A percentile compares a stretch with the other conserved stretches of the same genome.
phyloP scores from a whole-genome alignment of 352 stramenopile genomes.

The Globisporangium alternatum region DNA sequence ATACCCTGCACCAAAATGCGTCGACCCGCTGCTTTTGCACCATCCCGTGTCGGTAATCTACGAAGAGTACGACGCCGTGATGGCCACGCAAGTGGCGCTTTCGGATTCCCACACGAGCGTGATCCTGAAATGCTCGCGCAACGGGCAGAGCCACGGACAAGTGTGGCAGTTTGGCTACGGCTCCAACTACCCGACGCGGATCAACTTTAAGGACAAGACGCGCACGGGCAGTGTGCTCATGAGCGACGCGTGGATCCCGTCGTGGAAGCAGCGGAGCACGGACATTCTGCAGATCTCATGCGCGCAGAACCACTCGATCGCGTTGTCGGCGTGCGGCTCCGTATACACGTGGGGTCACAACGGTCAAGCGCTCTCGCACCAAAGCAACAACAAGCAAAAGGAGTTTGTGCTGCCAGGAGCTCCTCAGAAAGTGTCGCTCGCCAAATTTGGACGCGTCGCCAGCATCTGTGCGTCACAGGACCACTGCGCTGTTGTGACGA shows the following conservation, averaged over 20 bases:
- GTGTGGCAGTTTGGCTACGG: slow-evolving; percentile 83
- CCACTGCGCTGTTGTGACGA: slow-evolving; percentile 72
- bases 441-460: slow-evolving; percentile 38
- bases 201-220: slow-evolving; percentile 48
- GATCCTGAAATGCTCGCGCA: slow-evolving; percentile 52
- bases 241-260: slow-evolving; percentile 58
- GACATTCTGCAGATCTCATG: slow-evolving; percentile 75
- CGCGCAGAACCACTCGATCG: slow-evolving; percentile 78
- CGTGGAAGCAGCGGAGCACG: slow-evolving; percentile 42
- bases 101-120: slow-evolving; percentile 77
- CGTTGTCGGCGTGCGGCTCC: slow-evolving; percentile 48
- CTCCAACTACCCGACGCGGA: slow-evolving; percentile 59
- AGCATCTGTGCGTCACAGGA: slow-evolving; percentile 74
- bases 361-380: slow-evolving; percentile 57
- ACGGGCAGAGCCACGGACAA: slow-evolving; percentile 55
- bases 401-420: slow-evolving; percentile 30
- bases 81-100: slow-evolving; percentile 48
- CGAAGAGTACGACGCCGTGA: slow-evolving; percentile 45
- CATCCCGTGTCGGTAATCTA: slow-evolving; percentile 63
- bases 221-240: slow-evolving; percentile 33
- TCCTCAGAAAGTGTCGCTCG: slow-evolving; percentile 43
- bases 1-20: slow-evolving; percentile 46
- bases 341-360: slow-evolving; percentile 83
- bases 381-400: slow-evolving; percentile 16
- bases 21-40: slow-evolving; percentile 52